Evolutionary conservation across 305 asterid species (phyloP).

Genomic region (Fraxinus ornus): DNA sequence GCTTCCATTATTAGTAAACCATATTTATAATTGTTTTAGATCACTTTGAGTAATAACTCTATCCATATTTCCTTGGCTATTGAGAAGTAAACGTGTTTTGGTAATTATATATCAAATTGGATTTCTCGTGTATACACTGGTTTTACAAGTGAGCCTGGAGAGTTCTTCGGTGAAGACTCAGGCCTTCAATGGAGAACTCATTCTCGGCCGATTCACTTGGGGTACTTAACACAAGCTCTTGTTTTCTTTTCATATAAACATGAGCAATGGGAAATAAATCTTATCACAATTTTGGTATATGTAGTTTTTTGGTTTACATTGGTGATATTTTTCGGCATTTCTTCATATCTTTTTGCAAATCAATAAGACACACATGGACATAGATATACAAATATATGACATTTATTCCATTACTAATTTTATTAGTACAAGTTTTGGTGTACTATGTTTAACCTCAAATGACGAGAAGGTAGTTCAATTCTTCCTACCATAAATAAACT

Average conservation of each 20-base stretch:
- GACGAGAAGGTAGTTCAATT: not conserved
- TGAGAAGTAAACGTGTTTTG: not conserved
- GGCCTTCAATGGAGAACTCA: not conserved
- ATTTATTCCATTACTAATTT: not conserved
- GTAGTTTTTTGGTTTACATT: not conserved
- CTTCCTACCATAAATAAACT: not conserved
- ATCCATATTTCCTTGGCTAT: not conserved
- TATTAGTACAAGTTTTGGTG: not conserved
- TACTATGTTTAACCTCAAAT: not conserved
- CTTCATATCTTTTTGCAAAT: not conserved
- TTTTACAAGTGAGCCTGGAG: not conserved
- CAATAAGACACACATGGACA: not conserved
- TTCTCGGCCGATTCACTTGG: not conserved
- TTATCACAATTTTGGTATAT: not conserved
- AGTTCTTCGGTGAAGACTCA: not conserved
- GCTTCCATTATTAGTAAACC: not conserved
- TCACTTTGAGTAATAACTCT: not conserved
- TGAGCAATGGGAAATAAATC: not conserved
- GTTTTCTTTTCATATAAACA: not conserved
- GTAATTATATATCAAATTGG: not conserved
- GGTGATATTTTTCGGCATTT: not conserved
- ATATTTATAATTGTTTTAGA: no score
- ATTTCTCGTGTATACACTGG: not conserved
- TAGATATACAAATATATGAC: not conserved
- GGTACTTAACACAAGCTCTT: not conserved